Percentiles rank a stretch among this genome's conserved stretches.
phyloP scores from a whole-genome alignment of 1,284 basidiomycete species.

The Gomphus sp. region DNA sequence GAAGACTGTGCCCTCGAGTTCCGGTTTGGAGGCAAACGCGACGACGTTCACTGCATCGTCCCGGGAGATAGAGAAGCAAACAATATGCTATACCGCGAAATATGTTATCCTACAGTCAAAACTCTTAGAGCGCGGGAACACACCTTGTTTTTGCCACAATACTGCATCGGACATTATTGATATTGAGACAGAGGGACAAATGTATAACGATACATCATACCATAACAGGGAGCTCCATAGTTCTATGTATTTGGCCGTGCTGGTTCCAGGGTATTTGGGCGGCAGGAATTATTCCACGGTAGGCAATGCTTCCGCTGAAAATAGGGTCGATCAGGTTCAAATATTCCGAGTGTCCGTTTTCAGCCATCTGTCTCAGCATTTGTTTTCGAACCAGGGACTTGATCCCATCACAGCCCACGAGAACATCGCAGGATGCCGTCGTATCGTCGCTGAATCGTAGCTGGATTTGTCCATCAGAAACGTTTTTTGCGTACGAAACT shows the following conservation, averaged over 20 bases:
- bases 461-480: slow-evolving; percentile 9
- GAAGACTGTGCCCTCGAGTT: slow-evolving; percentile 26
- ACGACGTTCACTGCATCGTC: slow-evolving; percentile 35
- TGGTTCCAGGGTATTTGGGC: slow-evolving; percentile 21
- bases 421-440: slow-evolving; percentile 18
- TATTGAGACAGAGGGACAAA: slow-evolving; percentile 5
- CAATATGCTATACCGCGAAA: slow-evolving; percentile 26
- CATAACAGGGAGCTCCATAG: slow-evolving; percentile 22
- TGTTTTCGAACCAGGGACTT: slow-evolving; percentile 17
- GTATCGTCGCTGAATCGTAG: slow-evolving; percentile 17
- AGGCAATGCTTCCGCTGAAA: slow-evolving; percentile 32
- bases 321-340: slow-evolving; percentile 20
- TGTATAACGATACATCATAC: slow-evolving; percentile 13
- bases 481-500: slow-evolving; percentile 23
- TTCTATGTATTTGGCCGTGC: slow-evolving; percentile 16
- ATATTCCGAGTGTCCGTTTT: slow-evolving; percentile 9
- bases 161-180: slow-evolving; percentile 21
- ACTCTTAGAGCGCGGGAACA: not conserved
- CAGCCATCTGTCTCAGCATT: slow-evolving; percentile 2
- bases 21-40: slow-evolving; percentile 24
- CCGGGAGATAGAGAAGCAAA: slow-evolving; percentile 34
- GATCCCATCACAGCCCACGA: slow-evolving; percentile 21
- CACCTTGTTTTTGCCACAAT: slow-evolving; percentile 33
- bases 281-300: slow-evolving; percentile 29
- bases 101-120: not conserved